Evolutionary conservation across 768 basidiomycete species (phyloP).

Genomic region (Pleurotus giganteus): DNA sequence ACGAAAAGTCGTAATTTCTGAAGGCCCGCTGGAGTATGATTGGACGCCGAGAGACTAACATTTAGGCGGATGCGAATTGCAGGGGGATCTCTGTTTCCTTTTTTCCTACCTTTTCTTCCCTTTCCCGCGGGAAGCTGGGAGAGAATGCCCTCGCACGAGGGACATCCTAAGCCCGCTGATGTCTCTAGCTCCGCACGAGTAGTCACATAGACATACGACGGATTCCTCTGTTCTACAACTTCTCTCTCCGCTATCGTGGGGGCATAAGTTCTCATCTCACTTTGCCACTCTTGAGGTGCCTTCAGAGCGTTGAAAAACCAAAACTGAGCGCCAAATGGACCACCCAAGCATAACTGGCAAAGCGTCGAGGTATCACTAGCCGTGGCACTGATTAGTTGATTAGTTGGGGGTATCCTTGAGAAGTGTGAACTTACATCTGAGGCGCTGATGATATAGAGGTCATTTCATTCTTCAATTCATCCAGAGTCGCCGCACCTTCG

Average conservation of each 20-base stretch:
- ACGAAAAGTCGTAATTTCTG: not conserved
- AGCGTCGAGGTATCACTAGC: too few relatives aligned
- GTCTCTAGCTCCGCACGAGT: not conserved
- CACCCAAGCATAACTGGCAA: not conserved
- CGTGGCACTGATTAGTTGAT: too few relatives aligned
- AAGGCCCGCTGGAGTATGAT: not conserved
- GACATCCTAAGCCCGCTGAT: not conserved
- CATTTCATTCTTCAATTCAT: too few relatives aligned
- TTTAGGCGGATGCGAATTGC: not conserved
- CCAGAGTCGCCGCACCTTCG: too few relatives aligned
- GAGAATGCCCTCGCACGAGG: not conserved
- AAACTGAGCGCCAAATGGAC: not conserved
- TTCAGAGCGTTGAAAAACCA: not conserved
- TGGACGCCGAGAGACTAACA: not conserved
- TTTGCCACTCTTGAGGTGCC: not conserved
- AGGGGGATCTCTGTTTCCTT: too few relatives aligned
- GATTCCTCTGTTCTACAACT: not conserved
- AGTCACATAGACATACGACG: not conserved
- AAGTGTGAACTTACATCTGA: too few relatives aligned
- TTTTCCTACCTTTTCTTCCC: not conserved
- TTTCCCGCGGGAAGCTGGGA: not conserved
- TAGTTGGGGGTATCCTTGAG: too few relatives aligned
- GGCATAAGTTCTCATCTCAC: not conserved
- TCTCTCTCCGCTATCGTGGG: not conserved
- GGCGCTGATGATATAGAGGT: too few relatives aligned